A percentile compares a stretch with the other conserved stretches of the same genome.
Conservation (phyloP, 2,329 filamentous ascomycete species). For the Trichoderma sp. region DNA sequence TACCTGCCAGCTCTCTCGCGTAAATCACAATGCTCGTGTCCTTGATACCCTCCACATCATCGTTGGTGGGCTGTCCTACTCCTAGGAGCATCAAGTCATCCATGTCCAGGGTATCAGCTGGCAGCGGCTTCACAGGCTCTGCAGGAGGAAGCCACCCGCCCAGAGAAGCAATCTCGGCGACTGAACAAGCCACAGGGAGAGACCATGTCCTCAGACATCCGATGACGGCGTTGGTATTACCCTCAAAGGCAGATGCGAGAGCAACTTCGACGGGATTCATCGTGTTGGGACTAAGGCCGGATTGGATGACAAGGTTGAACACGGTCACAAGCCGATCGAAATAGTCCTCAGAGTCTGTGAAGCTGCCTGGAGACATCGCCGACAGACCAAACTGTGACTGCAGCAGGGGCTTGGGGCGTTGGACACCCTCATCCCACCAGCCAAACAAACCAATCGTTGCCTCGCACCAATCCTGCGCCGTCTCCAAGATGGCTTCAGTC, state of each 20-base stretch:
- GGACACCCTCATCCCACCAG: conserved; percentile 86
- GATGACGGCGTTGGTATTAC: conserved; percentile 73
- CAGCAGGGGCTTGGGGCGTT: conserved; percentile 40
- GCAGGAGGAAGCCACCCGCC: conserved; percentile 72
- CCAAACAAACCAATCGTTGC: conserved; percentile 77
- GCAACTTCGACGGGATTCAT: conserved; percentile 75
- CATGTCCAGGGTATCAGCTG: conserved; percentile 68
- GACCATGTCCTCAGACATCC: conserved; percentile 77
- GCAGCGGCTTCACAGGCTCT: conserved; percentile 42
- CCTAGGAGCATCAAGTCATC: conserved; percentile 83
- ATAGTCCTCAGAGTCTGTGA: conserved; percentile 64
- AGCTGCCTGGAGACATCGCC: conserved; percentile 36
- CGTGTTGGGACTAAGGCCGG: conserved; percentile 74
- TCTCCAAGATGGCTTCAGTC: conserved; percentile 69
- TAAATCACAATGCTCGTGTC: conserved; percentile 78
- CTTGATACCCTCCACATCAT: conserved; percentile 65
- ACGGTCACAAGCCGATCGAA: conserved; percentile 68
- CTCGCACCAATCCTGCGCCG: conserved; percentile 88
- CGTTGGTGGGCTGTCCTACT: conserved; percentile 56
- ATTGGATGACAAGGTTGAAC: conserved; percentile 65
- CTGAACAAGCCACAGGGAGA: conserved; percentile 70
- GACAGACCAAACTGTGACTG: conserved; percentile 39
- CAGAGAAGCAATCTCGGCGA: conserved; percentile 79
- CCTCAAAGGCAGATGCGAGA: conserved; percentile 77
- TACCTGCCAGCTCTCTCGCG: conserved; percentile 62